Evolutionary conservation across 805 yeast species (phyloP).

Genomic region (Yarrowia yakushimensis): DNA sequence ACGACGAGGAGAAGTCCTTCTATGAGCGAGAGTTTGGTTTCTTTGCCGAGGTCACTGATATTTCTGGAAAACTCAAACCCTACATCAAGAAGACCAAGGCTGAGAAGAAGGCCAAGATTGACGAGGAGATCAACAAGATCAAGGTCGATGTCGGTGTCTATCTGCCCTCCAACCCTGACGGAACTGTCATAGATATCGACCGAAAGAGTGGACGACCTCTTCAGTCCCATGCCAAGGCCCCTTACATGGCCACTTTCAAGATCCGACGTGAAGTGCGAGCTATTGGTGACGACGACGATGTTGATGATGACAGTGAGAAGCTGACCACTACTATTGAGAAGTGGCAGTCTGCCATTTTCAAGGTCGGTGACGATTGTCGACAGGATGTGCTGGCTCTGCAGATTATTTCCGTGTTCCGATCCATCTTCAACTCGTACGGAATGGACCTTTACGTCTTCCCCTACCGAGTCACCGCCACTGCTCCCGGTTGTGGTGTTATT

Average conservation of each 20-base stretch:
- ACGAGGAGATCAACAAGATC: slow-evolving; percentile 86
- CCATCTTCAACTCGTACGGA: slow-evolving; percentile 85
- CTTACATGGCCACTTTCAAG: slow-evolving; percentile 93
- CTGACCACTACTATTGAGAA: slow-evolving; percentile 47
- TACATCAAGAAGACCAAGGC: slow-evolving; percentile 91
- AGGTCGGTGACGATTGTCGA: slow-evolving; percentile 98
- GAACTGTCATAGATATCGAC: slow-evolving; percentile 86
- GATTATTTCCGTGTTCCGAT: slow-evolving; percentile 82
- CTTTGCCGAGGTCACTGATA: slow-evolving; percentile 85
- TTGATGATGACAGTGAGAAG: slow-evolving; percentile 29
- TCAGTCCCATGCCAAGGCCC: slow-evolving; percentile 98
- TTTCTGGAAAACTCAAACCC: slow-evolving; percentile 93
- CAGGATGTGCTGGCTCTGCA: slow-evolving; percentile 95
- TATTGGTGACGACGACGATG: slow-evolving; percentile 34
- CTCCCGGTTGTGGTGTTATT: slow-evolving; percentile 98
- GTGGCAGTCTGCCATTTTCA: slow-evolving; percentile 95
- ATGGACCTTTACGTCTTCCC: slow-evolving; percentile 90
- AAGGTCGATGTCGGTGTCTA: slow-evolving; percentile 78
- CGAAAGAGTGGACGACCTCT: slow-evolving; percentile 89
- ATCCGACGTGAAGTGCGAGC: slow-evolving; percentile 58
- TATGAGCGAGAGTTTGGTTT: slow-evolving; percentile 83
- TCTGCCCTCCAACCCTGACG: slow-evolving; percentile 95
- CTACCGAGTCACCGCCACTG: slow-evolving; percentile 94
- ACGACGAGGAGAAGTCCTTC: slow-evolving; percentile 56
- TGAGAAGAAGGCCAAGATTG: slow-evolving; percentile 93